A percentile compares a stretch with the other conserved stretches of the same genome.
Evolutionary conservation across 305 asterid species (phyloP).

Genomic region (Fraxinus baroniana): DNA sequence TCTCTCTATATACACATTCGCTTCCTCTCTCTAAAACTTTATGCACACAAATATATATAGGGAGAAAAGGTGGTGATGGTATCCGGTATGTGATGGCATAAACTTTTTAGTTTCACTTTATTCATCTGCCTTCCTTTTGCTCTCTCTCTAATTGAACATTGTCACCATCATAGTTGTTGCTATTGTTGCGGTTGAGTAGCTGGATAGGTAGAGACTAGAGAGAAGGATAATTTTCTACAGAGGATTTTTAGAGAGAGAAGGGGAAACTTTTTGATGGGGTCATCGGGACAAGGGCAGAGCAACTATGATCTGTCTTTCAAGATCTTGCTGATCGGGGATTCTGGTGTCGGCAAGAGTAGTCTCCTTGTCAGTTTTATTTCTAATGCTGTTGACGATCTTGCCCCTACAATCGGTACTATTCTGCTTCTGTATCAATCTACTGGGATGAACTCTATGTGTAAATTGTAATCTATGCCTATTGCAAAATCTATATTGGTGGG

Average conservation of each 20-base stretch:
- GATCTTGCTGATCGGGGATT: slow-evolving; percentile 77
- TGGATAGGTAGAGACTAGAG: slow-evolving; percentile 6
- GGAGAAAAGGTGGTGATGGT: not conserved
- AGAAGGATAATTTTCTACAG: not conserved
- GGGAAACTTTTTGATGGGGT: slow-evolving; percentile 36
- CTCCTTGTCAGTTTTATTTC: slow-evolving; percentile 63
- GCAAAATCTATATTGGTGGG: not conserved
- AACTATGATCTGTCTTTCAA: slow-evolving; percentile 72
- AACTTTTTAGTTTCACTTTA: slow-evolving; percentile 16
- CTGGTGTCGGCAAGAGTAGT: slow-evolving; percentile 77
- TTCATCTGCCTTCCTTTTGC: slow-evolving; percentile 29
- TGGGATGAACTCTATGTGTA: not conserved
- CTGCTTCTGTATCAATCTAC: not conserved
- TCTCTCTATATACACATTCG: slow-evolving; percentile 13
- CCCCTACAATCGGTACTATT: slow-evolving; percentile 61
- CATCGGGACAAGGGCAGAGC: slow-evolving; percentile 57
- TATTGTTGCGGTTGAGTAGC: not conserved
- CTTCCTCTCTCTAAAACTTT: slow-evolving; percentile 30
- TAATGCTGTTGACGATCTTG: slow-evolving; percentile 48
- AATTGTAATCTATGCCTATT: not conserved
- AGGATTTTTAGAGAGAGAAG: slow-evolving; percentile 22
- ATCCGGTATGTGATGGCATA: slow-evolving; percentile 20
- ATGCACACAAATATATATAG: not conserved
- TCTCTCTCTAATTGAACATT: slow-evolving; percentile 20
- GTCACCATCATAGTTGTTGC: slow-evolving; percentile 41